Conservation (phyloP, 306 rosid genomes). For the Sphenostylis stenocarpa region DNA sequence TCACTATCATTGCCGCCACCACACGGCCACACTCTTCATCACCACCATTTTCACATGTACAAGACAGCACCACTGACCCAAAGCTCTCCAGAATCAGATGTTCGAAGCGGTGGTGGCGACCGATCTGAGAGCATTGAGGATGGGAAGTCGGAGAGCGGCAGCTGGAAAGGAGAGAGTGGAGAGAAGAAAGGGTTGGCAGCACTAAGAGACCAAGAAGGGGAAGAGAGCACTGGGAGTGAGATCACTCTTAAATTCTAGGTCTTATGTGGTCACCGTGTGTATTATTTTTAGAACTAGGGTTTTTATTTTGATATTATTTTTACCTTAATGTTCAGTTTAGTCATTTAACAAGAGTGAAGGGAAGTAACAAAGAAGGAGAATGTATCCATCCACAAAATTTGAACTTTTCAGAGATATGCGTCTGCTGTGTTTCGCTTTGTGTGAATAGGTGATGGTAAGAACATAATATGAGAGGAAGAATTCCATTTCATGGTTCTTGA, state of each 20-base stretch:
- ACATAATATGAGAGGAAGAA: not conserved
- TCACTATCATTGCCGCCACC: not conserved
- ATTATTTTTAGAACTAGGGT: not conserved
- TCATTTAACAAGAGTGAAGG: not conserved
- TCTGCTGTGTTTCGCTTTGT: conserved; percentile 5
- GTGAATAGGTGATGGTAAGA: not conserved
- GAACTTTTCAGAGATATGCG: not conserved
- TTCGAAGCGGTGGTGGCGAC: conserved; percentile 40
- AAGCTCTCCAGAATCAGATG: conserved; percentile 48
- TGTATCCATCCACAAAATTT: not conserved
- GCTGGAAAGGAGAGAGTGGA: conserved; percentile 86
- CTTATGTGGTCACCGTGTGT: not conserved
- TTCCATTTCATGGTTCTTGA: not conserved
- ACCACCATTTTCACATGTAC: conserved; percentile 70
- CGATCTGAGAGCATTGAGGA: conserved; percentile 85
- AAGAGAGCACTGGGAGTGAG: conserved; percentile 66
- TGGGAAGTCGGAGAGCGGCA: conserved; percentile 79
- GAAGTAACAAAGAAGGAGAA: not conserved
- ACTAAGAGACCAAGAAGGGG: conserved; percentile 27
- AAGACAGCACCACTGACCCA: conserved; percentile 21
- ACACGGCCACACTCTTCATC: conserved; percentile 46
- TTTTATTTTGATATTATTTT: not conserved
- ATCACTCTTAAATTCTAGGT: conserved; percentile 71
- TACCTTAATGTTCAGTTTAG: not conserved
- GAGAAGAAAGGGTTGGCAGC: conserved; percentile 50